Percentiles rank a stretch among this genome's conserved stretches.
phyloP scores from a whole-genome alignment of 371 early-diverging fungal species.

The Actinomortierella ambigua region DNA sequence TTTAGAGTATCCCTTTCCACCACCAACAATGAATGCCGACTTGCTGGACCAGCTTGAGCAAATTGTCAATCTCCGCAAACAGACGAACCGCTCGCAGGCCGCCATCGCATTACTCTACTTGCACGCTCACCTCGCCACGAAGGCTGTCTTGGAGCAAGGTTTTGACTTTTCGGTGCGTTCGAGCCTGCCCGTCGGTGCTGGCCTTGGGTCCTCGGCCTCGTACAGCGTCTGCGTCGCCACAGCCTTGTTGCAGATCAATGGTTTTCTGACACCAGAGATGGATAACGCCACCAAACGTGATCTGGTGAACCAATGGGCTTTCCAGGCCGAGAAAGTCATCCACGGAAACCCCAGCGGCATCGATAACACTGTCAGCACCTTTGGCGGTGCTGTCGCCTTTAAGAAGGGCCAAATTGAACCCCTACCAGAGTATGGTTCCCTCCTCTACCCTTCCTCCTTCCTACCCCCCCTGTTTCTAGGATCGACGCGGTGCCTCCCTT shows the following conservation, averaged over 20 bases:
- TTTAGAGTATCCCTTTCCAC: slow-evolving; percentile 35
- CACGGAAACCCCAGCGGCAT: slow-evolving; percentile 97
- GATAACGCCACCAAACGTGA: slow-evolving; percentile 42
- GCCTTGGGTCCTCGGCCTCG: slow-evolving; percentile 95
- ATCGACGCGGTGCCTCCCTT: too few species aligned
- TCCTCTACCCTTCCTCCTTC: neutral
- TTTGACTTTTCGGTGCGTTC: slow-evolving; percentile 75
- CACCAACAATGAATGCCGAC: slow-evolving; percentile 23
- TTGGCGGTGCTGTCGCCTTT: slow-evolving; percentile 59
- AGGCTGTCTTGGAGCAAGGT: slow-evolving; percentile 36
- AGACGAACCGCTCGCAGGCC: slow-evolving; percentile 51
- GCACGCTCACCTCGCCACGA: slow-evolving; percentile 36
- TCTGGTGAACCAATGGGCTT: slow-evolving; percentile 86
- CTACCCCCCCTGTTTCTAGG: too few species aligned
- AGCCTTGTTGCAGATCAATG: slow-evolving; percentile 66
- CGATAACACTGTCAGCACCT: slow-evolving; percentile 90
- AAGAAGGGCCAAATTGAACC: slow-evolving; percentile 40
- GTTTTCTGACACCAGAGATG: slow-evolving; percentile 16
- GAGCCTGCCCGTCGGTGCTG: slow-evolving; percentile 91
- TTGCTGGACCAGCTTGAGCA: slow-evolving; percentile 18
- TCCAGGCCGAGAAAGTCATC: slow-evolving; percentile 89
- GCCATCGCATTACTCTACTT: slow-evolving; percentile 58
- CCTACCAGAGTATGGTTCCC: slow-evolving; percentile 26
- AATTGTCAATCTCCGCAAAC: slow-evolving; percentile 23
- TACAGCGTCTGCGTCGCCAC: slow-evolving; percentile 84